Evolutionary conservation across 345 rosid species (phyloP), one percentile per base, ranked within the genome.

Genomic region (rapeseed (Brassica napus)): DNA sequence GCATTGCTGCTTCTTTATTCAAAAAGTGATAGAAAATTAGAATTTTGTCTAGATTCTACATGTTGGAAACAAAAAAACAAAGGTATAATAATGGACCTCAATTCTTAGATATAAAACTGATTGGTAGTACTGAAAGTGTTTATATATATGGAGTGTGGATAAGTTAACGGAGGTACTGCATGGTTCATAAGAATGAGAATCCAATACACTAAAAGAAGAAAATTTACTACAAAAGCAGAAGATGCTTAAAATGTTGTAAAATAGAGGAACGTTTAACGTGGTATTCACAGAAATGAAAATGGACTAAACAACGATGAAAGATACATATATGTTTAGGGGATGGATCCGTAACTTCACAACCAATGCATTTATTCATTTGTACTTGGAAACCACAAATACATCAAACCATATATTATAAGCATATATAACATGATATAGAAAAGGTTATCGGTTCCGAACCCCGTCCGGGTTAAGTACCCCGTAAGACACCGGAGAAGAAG

Each of bases 391-490:
- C 31, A 28, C n/a, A 42, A 30, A 68, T 26, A 66, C 23, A 74
- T 18, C 54, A 47, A 28, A 28, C 31, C 31, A n/a, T 52, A 7
- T 8, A 35, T 28, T 8, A 35, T 35, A 35, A 35, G 12, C 52
- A 42, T 52, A 52, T 52, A 52, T 14, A 49, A 49, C 21, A 47
- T 52, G 16, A 4, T 52, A 15, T 6, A 14, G 18, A 52, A 52
- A 35, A 26, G 60, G 16, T 65, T 79, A 79, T 23, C 55, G 59
- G 74, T 79, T 68, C 74, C 72, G 62, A 65, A 65, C 2, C 35
- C 54, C 65, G 57, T 68, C 44, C 26, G 74, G 82, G 65, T 8
- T 74, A 61, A 79, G 82, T 52, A 73, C 74, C 24, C 61, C 34
- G 14, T 79, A 79, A 24, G 82, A 60, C 12, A 73, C 10, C 24